These are phyloP conservation scores for Colletotrichum ledebouriae DNA, from an alignment of 2,329 filamentous ascomycete species.

Conservation along the genomic window DNA sequence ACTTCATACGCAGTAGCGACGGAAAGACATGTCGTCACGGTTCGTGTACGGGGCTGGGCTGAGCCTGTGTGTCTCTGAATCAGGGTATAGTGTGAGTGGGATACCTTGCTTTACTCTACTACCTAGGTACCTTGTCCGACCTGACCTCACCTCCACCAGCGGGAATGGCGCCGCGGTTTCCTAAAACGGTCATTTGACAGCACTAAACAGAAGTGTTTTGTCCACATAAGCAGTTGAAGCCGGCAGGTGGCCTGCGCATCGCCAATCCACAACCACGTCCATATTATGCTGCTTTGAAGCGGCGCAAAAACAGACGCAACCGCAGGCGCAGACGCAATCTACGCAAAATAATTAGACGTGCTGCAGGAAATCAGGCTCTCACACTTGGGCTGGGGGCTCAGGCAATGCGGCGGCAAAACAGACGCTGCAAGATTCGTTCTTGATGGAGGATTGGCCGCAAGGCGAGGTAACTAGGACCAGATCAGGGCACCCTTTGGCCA, in stretches of 20 bases:
- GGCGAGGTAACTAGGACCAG: constrained; percentile 19
- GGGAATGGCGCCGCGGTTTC: constrained; percentile 38
- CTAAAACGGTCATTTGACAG: constrained; percentile 35
- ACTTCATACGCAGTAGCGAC: background rate
- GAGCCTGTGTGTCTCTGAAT: constrained; percentile 34
- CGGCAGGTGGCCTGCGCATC: constrained; percentile 10
- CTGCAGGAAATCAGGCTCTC: constrained; percentile 18
- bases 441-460: constrained; percentile 12
- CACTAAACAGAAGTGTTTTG: constrained; percentile 31
- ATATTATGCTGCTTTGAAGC: constrained; percentile 16
- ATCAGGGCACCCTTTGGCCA: constrained; percentile 19
- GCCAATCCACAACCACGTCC: background rate
- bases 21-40: constrained; percentile 38
- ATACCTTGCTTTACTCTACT: constrained; percentile 24
- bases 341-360: background rate
- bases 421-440: constrained; percentile 22
- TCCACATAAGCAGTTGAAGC: constrained; percentile 21
- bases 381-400: constrained; percentile 14
- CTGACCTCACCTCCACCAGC: constrained; percentile 25
- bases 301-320: constrained; percentile 22
- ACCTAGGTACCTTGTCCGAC: background rate
- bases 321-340: constrained; percentile 10
- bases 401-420: constrained; percentile 32
- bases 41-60: constrained; percentile 38
- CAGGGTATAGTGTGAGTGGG: constrained; percentile 16